A percentile compares a stretch with the other conserved stretches of the same genome.
These are phyloP conservation scores for Penicillium mononematosum DNA, from an alignment of 495 filamentous ascomycete genomes.

Conservation along the genomic window DNA sequence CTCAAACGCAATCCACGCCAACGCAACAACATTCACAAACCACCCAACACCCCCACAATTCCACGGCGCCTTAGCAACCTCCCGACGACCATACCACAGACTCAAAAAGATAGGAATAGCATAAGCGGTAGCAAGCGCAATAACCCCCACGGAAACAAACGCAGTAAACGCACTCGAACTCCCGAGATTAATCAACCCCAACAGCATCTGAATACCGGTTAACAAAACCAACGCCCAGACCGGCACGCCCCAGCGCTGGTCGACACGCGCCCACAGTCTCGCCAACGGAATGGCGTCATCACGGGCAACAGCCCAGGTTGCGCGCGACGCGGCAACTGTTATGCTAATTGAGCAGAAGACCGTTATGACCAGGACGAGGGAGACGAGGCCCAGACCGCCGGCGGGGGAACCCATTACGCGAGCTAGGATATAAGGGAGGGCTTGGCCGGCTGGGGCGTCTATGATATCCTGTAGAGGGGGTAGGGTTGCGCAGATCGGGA, in stretches of 20 bases:
- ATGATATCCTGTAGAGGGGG: slow-evolving; percentile 46
- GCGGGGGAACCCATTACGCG: slow-evolving; percentile 45
- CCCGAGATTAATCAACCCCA: slow-evolving; percentile 66
- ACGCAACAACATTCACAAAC: slow-evolving; percentile 54
- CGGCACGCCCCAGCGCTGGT: slow-evolving; percentile 32
- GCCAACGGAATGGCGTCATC: slow-evolving; percentile 49
- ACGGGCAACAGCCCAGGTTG: slow-evolving; percentile 60
- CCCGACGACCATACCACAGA: slow-evolving; percentile 48
- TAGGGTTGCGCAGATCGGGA: slow-evolving; percentile 48
- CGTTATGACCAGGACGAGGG: slow-evolving; percentile 59
- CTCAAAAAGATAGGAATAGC: slow-evolving; percentile 57
- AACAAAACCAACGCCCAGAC: slow-evolving; percentile 38
- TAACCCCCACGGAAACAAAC: slow-evolving; percentile 63
- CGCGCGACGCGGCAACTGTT: slow-evolving; percentile 58
- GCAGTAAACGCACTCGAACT: slow-evolving; percentile 59
- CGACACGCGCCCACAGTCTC: slow-evolving; percentile 33
- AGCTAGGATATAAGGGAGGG: slow-evolving; percentile 50
- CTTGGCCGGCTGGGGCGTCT: slow-evolving; percentile 39
- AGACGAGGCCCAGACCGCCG: slow-evolving; percentile 47
- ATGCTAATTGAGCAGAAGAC: slow-evolving; percentile 64
- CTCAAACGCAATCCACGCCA: slow-evolving; percentile 61
- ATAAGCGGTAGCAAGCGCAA: slow-evolving; percentile 58
- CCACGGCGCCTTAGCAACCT: slow-evolving; percentile 55
- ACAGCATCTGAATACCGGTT: slow-evolving; percentile 43
- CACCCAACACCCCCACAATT: slow-evolving; percentile 56